These are phyloP conservation scores for Beauveria sp. DNA, from an alignment of 2,329 filamentous ascomycete genomes.

Conservation along the genomic window DNA sequence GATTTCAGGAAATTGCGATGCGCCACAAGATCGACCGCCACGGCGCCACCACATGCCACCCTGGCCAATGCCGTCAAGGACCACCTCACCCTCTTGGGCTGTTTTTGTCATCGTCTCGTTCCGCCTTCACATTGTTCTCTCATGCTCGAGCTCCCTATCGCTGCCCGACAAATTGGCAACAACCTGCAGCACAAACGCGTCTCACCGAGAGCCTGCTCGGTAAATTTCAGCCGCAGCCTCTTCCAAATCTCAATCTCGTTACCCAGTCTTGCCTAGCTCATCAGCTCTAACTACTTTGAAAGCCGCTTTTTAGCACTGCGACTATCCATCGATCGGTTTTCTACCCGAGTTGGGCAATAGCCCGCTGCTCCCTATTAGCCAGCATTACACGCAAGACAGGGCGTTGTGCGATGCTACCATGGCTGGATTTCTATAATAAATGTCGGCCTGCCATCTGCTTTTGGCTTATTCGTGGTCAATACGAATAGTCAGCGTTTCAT, in stretches of 20 bases:
- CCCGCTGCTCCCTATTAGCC: background rate
- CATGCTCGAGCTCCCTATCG: background rate
- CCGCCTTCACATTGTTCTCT: background rate
- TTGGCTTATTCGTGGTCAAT: background rate
- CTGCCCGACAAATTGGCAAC: background rate
- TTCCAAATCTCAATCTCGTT: background rate
- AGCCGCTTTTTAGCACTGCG: background rate
- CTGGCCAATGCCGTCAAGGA: constrained; percentile 4
- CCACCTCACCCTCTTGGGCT: background rate
- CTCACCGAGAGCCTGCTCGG: background rate
- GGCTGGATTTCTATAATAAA: background rate
- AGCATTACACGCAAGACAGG: background rate
- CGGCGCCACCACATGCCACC: background rate
- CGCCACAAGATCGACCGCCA: constrained; percentile 10
- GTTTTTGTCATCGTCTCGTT: background rate
- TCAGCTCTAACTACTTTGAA: background rate
- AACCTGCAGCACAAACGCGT: background rate
- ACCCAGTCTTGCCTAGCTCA: background rate
- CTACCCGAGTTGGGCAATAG: background rate
- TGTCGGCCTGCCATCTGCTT: background rate
- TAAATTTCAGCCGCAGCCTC: background rate
- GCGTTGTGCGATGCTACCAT: background rate
- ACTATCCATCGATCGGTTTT: constrained; percentile 4
- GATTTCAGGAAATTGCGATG: constrained; percentile 9
- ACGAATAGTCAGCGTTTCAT: background rate